These are phyloP conservation scores for Golubevia sp. DNA, from an alignment of 1,284 basidiomycete genomes.

Conservation along the genomic window DNA sequence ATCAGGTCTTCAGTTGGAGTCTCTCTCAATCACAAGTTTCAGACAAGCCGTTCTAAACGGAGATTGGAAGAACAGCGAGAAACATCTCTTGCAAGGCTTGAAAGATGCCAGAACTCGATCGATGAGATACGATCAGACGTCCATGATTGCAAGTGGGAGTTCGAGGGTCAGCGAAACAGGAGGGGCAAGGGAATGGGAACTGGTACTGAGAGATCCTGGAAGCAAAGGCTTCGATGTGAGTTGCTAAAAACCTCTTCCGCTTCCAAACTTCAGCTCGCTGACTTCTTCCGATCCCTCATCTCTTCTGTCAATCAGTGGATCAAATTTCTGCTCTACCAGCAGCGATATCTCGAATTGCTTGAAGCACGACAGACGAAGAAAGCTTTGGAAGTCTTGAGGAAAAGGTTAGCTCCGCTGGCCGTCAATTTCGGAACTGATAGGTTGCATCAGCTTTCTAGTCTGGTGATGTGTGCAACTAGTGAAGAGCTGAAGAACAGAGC, in stretches of 20 bases:
- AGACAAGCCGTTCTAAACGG: conserved; percentile 46
- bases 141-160: too few species aligned
- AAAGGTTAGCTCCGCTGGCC: conserved; percentile 75
- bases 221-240: too few species aligned
- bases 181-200: too few species aligned
- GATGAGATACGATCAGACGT: neutral
- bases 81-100: conserved; percentile 43
- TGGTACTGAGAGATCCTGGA: too few species aligned
- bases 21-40: conserved; percentile 42
- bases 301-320: conserved; percentile 68
- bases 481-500: conserved; percentile 81
- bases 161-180: too few species aligned
- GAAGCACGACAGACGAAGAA: conserved; percentile 79
- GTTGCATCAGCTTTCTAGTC: conserved; percentile 43
- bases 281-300: neutral
- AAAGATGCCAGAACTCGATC: conserved; percentile 26
- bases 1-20: conserved; percentile 40
- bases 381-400: conserved; percentile 82
- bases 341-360: conserved; percentile 94
- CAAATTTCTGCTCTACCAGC: conserved; percentile 84
- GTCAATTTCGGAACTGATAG: conserved; percentile 29
- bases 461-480: conserved; percentile 61
- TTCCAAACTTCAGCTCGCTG: too few species aligned
- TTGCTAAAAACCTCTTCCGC: too few species aligned
- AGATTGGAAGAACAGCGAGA: conserved; percentile 47